phyloP scores from a whole-genome alignment of 2,329 filamentous ascomycete genomes.

The Neonectria coccinea region DNA sequence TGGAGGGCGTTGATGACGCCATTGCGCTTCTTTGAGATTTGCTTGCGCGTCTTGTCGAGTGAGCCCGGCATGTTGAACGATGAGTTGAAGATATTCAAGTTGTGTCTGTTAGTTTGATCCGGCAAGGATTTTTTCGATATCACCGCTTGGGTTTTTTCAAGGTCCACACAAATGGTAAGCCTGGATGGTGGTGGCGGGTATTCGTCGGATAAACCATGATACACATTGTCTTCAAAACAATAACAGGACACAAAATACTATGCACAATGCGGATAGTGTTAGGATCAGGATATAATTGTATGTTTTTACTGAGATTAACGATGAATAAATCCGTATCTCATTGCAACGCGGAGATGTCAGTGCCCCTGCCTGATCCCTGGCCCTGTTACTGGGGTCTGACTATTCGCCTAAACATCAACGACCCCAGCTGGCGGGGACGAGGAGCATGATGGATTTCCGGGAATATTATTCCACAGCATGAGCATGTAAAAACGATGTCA shows the following conservation, averaged over 20 bases:
- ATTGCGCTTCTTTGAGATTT: conserved; percentile 88
- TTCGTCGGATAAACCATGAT: conserved; percentile 27
- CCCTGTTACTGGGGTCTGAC: background rate
- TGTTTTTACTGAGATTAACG: no score
- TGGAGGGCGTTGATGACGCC: conserved; percentile 81
- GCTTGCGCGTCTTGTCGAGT: conserved; percentile 86
- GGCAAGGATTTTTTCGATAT: conserved; percentile 35
- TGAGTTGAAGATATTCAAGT: conserved; percentile 16
- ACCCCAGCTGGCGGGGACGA: background rate
- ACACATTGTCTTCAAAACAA: background rate
- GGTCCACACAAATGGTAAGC: conserved; percentile 24
- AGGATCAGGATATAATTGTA: no score
- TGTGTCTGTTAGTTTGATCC: conserved; percentile 26
- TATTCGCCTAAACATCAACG: background rate
- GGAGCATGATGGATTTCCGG: background rate
- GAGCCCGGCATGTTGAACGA: conserved; percentile 75
- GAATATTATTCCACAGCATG: background rate
- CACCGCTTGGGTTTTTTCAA: conserved; percentile 19
- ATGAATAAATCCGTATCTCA: background rate
- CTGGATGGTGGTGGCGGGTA: conserved; percentile 30
- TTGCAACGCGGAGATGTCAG: background rate
- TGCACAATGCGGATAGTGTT: background rate
- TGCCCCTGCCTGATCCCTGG: background rate
- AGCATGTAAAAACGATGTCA: background rate
- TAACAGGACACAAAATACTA: background rate